Conservation (phyloP, 2,329 filamentous ascomycete genomes). For the Monosporascus sp. region DNA sequence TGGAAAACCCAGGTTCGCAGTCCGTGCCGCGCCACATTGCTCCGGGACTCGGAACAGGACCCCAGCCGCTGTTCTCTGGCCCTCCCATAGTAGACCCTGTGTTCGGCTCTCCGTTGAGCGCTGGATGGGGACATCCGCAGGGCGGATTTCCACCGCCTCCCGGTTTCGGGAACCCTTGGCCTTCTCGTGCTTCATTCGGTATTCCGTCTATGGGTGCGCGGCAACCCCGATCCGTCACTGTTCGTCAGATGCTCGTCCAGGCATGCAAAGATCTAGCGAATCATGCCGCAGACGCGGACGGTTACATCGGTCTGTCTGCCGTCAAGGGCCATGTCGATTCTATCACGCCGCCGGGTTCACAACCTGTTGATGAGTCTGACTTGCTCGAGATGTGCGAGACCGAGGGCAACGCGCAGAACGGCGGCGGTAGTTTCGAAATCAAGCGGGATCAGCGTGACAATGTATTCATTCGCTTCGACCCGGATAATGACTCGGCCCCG, state of each 20-base stretch:
- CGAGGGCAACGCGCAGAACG: constrained; percentile 79
- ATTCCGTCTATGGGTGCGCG: constrained; percentile 26
- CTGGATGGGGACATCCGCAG: constrained; percentile 34
- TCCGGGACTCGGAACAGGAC: constrained; percentile 48
- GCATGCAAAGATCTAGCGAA: constrained; percentile 63
- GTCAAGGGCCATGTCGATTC: constrained; percentile 62
- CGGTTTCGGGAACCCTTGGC: constrained; percentile 37
- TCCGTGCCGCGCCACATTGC: constrained; percentile 45
- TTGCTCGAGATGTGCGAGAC: constrained; percentile 84
- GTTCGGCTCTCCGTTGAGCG: constrained; percentile 26
- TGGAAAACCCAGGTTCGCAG: constrained; percentile 30
- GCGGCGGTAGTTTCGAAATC: constrained; percentile 80
- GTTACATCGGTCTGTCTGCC: constrained; percentile 64
- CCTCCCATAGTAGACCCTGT: constrained; percentile 36
- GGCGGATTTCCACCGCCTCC: constrained; percentile 39
- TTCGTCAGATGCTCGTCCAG: constrained; percentile 70
- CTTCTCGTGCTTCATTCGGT: constrained; percentile 25
- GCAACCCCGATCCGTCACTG: constrained; percentile 60
- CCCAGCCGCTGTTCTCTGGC: constrained; percentile 37
- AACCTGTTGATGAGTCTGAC: constrained; percentile 53
- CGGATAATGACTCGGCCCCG: constrained; percentile 41
- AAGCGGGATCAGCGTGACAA: constrained; percentile 44
- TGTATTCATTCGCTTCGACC: constrained; percentile 49
- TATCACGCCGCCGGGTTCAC: constrained; percentile 44
- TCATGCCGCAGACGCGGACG: constrained; percentile 43